Percentiles rank a stretch among this genome's conserved stretches.
phyloP scores from a whole-genome alignment of 2,329 filamentous ascomycete species.

The Phaeoacremonium minimum region DNA sequence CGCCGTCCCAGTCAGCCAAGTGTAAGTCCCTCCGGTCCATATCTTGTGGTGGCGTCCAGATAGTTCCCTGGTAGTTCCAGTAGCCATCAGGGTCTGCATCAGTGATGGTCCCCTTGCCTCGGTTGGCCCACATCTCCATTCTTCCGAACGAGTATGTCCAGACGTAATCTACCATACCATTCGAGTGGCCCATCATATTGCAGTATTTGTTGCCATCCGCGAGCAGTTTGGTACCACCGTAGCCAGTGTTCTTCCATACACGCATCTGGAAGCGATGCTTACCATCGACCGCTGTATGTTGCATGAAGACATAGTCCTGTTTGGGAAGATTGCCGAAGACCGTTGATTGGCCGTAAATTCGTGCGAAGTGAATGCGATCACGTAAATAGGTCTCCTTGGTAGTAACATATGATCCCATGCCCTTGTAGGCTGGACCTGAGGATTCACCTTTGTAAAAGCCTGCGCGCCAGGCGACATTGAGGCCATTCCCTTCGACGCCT shows the following conservation, averaged over 20 bases:
- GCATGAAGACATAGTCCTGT: too few relatives aligned
- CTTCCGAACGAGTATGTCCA: slow-evolving; percentile 5
- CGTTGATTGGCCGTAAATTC: too few relatives aligned
- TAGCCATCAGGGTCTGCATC: neutral
- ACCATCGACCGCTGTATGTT: too few relatives aligned
- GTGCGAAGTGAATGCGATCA: too few relatives aligned
- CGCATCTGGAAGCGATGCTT: too few relatives aligned
- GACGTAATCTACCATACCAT: slow-evolving; percentile 5
- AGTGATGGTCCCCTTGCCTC: neutral
- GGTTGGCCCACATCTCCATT: slow-evolving; percentile 3
- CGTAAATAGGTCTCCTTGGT: too few relatives aligned
- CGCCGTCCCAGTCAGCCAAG: slow-evolving; percentile 11
- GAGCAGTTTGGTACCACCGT: neutral
- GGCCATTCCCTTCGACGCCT: too few relatives aligned
- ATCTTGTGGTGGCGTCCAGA: neutral
- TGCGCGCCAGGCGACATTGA: slow-evolving; percentile 14
- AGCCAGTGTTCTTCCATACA: neutral
- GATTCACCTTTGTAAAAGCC: slow-evolving; percentile 7
- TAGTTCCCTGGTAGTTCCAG: slow-evolving; percentile 2
- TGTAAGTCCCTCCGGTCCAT: slow-evolving; percentile 5
- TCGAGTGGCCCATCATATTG: slow-evolving; percentile 6
- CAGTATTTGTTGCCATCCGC: slow-evolving; percentile 7
- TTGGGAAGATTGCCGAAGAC: too few relatives aligned
- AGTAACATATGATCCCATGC: too few relatives aligned
- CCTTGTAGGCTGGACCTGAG: slow-evolving; percentile 9